Evolutionary conservation across 2,329 filamentous ascomycete species (phyloP), one percentile per base, ranked within the genome.

Genomic region (Neonectria punicea): DNA sequence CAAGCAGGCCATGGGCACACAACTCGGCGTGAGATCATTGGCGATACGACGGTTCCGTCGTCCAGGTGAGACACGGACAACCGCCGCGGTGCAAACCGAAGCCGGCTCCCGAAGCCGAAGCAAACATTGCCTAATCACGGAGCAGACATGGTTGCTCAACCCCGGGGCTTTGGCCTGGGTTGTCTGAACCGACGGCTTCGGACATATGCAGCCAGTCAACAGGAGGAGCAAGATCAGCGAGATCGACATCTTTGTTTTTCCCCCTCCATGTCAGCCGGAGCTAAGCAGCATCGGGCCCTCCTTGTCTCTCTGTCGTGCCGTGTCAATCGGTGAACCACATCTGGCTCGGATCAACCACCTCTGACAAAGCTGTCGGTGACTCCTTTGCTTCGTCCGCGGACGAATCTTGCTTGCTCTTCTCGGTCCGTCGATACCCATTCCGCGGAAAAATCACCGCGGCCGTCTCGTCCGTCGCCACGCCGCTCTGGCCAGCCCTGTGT

Each of bases 321-420:
- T 41, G 41, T 22, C 50, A 61, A 41, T 51, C 58, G 58, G 50
- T 32, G 14, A 34, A 51, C 49, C 49, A 51, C 49, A 20, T 30
- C 34, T 5, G 13, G n/a, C 18, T 9, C 47, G 32, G 11, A 36
- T 30, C 41, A 20, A 20, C 28, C 2, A 22, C 16, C 7, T 41
- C 50, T n/a, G 10, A 9, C 47, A 20, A 51, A 34, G 30, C 49
- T 2, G 10, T 30, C n/a, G 28, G 16, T 13, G 44, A 49, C 39
- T 20, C 8, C 18, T 43, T 16, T 8, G 10, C 10, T 16, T 14
- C 13, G 16, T 50, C 30, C 4, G 8, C 25, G n/a, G 16, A n/a
- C 14, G 25, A 8, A 18, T 20, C 10, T 20, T 32, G 28, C 39
- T 34, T 18, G 18, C 28, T 34, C n/a, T 32, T n/a, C 18, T 14